Conservation (phyloP, 73 alveolate species). For the Tetrahymena elliotti region DNA sequence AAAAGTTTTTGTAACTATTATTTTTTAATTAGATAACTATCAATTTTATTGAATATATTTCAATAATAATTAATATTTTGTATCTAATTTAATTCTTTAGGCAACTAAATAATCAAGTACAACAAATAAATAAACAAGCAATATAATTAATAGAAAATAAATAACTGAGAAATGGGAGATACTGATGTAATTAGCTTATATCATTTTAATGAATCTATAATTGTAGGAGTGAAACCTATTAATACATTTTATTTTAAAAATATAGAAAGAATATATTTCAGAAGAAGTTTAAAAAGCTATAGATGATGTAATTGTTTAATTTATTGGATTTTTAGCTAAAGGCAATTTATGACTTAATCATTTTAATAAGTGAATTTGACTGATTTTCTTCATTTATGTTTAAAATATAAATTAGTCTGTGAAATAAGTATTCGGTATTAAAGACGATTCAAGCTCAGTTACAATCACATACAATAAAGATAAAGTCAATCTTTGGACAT, state of each 20-base stretch:
- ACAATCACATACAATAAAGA: constrained; percentile 54
- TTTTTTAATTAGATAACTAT: neutral
- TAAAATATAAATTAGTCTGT: neutral
- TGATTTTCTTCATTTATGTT: neutral
- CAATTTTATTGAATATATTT: neutral
- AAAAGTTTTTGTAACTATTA: neutral
- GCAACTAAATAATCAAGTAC: neutral
- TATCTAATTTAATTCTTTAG: neutral
- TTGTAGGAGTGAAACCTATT: neutral
- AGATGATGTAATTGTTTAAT: constrained; percentile 2
- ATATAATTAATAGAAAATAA: neutral
- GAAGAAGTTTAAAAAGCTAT: constrained; percentile 37
- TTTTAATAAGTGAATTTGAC: too few species aligned
- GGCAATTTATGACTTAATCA: neutral
- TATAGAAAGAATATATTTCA: constrained; percentile 31
- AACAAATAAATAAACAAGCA: neutral
- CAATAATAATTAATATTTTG: neutral
- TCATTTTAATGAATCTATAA: neutral
- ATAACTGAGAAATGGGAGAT: neutral
- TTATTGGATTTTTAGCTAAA: neutral
- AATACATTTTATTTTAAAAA: too few species aligned
- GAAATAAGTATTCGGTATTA: constrained; percentile 11
- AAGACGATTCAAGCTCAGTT: constrained; percentile 39
- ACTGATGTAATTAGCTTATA: neutral
- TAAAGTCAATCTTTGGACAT: constrained; percentile 64